Evolutionary conservation across 306 rosid species (phyloP), one percentile per base, ranked within the genome.

Genomic region (Morella rubra): DNA sequence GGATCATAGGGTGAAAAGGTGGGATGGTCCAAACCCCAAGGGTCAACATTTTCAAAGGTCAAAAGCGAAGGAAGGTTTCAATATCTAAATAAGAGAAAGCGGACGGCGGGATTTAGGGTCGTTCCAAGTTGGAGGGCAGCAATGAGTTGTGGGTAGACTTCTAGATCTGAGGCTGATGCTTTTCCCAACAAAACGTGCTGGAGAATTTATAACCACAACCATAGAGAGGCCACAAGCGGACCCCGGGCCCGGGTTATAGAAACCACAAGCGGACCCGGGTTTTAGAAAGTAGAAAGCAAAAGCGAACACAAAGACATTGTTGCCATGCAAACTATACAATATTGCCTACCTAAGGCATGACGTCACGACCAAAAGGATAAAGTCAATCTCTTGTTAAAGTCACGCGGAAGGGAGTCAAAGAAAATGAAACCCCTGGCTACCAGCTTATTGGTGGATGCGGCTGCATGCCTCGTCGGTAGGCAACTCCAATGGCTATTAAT

Each of bases 41-140:
- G 41, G 88, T 87, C 88, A 87, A 85, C 13, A 73, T 22, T 69
- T 82, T 87, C 79, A 47, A 71, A 0, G 82, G 91, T 89, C 93
- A 84, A 78, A 8, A 80, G 51, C 76, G 15, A 44, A 51, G 0
- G 0, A 1, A 6, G 50, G 32, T 4, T 41, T 58, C 5, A 8
- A 19, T 12, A 52, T 12, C 2, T 10, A 3, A 66, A 44, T 8
- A 46, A 40, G 54, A 49, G 24, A 14, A 15, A 5, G 15, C 3
- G 37, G 16, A 4, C 65, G 65, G 41, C 24, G 65, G 27, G 22
- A 3, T 59, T 22, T 22, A 10, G 1, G 41, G 18, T 24, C 41
- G 2, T 24, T 24, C 65, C 65, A 59, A 24, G 65, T 24, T 24
- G 65, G 27, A 24, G 16, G 27, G 41, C 22, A 13, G 6, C 11